phyloP scores from a whole-genome alignment of 306 rosid genomes.

The Erythrophleum fordii region DNA sequence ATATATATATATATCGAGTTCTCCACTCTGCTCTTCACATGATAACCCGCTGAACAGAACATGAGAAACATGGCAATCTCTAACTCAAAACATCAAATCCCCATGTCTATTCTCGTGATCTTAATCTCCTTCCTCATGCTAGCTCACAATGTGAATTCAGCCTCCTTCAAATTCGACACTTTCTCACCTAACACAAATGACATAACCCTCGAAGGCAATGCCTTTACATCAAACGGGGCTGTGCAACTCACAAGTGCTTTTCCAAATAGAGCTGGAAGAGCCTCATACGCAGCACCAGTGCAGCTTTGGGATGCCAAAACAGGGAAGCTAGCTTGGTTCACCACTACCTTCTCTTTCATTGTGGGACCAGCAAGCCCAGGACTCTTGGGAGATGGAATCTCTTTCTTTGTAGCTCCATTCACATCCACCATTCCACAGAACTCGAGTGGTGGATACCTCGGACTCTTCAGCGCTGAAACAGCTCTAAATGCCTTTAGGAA shows the following conservation, averaged over 20 bases:
- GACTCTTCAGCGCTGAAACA: conserved; percentile 38
- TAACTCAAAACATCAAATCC: not conserved
- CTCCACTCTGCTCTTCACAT: not conserved
- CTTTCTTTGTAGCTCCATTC: conserved; percentile 46
- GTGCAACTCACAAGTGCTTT: conserved; percentile 46
- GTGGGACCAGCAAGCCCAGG: not conserved
- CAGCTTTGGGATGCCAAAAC: conserved; percentile 48
- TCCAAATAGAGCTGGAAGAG: conserved; percentile 44
- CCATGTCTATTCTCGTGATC: not conserved
- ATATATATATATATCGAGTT: not conserved
- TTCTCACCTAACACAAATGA: conserved; percentile 24
- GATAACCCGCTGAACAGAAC: not conserved
- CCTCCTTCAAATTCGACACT: conserved; percentile 9
- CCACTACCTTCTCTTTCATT: conserved; percentile 36
- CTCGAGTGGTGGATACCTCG: conserved; percentile 48
- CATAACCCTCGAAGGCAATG: conserved; percentile 42
- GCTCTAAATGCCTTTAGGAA: conserved; percentile 41
- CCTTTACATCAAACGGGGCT: conserved; percentile 33
- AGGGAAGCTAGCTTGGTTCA: conserved; percentile 24
- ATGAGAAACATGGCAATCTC: conserved; percentile 24
- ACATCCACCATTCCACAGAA: conserved; percentile 12
- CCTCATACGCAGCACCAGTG: conserved; percentile 40
- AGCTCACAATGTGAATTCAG: conserved; percentile 27
- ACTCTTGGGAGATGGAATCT: conserved; percentile 41
- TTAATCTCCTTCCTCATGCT: conserved; percentile 17